phyloP scores from a whole-genome alignment of 2,329 filamentous ascomycete species.

The Neonectria neomacrospora region DNA sequence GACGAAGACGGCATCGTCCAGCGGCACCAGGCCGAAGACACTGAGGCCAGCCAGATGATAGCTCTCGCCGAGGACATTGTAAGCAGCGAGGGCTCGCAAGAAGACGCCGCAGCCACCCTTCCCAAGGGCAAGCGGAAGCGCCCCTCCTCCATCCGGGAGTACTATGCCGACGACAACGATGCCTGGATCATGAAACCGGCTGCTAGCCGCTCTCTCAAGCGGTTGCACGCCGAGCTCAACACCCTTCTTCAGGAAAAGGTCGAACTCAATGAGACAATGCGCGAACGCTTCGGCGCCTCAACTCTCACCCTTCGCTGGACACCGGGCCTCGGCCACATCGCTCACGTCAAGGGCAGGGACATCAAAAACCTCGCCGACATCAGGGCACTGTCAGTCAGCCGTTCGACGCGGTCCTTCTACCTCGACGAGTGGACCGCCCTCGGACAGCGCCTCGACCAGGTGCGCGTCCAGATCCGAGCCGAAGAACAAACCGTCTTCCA shows the following conservation, averaged over 20 bases:
- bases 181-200: conserved; percentile 73
- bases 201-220: conserved; percentile 73
- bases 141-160: conserved; percentile 61
- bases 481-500: conserved; percentile 88
- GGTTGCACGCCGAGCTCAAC: conserved; percentile 75
- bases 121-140: conserved; percentile 65
- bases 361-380: conserved; percentile 52
- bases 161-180: conserved; percentile 69
- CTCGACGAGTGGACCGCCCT: conserved; percentile 85
- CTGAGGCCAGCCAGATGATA: conserved; percentile 75
- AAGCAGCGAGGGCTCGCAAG: conserved; percentile 70
- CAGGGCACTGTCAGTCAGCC: conserved; percentile 76
- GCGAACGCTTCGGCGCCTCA: conserved; percentile 67
- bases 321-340: conserved; percentile 87
- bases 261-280: conserved; percentile 69
- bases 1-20: conserved; percentile 92
- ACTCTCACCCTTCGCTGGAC: conserved; percentile 86
- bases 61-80: conserved; percentile 79
- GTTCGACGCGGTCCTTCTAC: conserved; percentile 86
- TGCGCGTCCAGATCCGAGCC: conserved; percentile 78
- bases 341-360: conserved; percentile 88
- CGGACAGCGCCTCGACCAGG: conserved; percentile 81
- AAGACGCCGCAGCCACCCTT: conserved; percentile 62
- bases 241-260: conserved; percentile 69
- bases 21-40: conserved; percentile 81